Base-by-base conservation (phyloP, 139 green algal genomes). In the Pseudopediastrum boryanum region DNA sequence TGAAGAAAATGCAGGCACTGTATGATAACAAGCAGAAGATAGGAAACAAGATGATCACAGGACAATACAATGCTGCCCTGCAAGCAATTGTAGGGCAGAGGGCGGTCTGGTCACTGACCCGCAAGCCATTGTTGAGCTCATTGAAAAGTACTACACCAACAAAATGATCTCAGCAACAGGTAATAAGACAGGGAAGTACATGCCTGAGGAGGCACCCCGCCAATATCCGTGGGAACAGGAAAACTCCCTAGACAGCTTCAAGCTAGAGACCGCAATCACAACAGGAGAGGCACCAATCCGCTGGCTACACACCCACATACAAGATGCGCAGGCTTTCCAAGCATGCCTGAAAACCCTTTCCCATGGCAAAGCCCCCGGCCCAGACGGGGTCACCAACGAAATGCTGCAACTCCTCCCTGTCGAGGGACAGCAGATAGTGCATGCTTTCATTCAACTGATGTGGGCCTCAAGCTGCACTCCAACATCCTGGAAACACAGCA, bases 371-470 rank as follows among this genome's bases (percentile, higher is more conserved):
- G 56, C 66, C 2, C 38, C 82, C 2, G 72, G 84, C 0, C 65
- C 61, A 0, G 84, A 89, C 12, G 43, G 48, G 1, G 58, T 86
- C n/a, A 41, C 70, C 0, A 89, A 89, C 46, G 81, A 87, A 38
- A 16, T 86, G 0, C 75, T 89, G 0, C 58, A 83, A 69, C 16
- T 39, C 35, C 29, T 85, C 0, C 85, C 85, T 10, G 48, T 65
- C 0, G 2, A 27, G 0, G 6, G 82, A 9, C 61, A 83, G n/a
- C n/a, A 54, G 6, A 35, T 38, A 6, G 8, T 87, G 0, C 81
- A 84, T 8, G 48, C 65, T 6, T 31, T 80, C 12, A 82, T 82
- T 48, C 46, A 78, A 6, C 23, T 80, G 21, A 84, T 87, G 79
- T 89, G 79, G 72, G 43, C 76, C 0, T 78, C 71, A 0, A 79